Evolutionary conservation across 192 early-diverging fungal species (phyloP).

Genomic region (Allomyces javanicus): DNA sequence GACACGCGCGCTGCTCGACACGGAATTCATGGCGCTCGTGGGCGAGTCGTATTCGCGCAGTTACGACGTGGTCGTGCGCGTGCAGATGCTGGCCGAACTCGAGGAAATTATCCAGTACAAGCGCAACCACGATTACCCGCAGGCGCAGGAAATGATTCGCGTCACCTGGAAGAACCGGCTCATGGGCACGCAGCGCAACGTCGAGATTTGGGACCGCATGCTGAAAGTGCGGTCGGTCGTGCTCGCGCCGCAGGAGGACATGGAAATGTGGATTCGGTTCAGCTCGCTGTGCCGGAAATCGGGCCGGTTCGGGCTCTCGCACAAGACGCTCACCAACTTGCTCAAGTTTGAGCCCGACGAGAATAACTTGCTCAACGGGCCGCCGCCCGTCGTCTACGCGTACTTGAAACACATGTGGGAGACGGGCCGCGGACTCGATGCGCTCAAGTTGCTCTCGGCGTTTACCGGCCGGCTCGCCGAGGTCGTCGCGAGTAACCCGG

Average conservation of each 20-base stretch:
- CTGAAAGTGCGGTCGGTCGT: slow-evolving; percentile 75
- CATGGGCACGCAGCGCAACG: slow-evolving; percentile 71
- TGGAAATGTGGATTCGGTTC: slow-evolving; percentile 87
- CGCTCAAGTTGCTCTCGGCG: slow-evolving; percentile 51
- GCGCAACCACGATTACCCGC: slow-evolving; percentile 52
- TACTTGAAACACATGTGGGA: slow-evolving; percentile 84
- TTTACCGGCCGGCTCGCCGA: slow-evolving; percentile 60
- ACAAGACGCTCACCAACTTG: slow-evolving; percentile 55
- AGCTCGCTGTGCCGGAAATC: slow-evolving; percentile 82
- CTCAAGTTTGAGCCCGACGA: slow-evolving; percentile 37
- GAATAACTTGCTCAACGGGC: slow-evolving; percentile 13
- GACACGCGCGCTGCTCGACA: slow-evolving; percentile 64
- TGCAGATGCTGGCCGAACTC: slow-evolving; percentile 93
- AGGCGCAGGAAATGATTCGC: slow-evolving; percentile 51
- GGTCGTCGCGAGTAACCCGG: background rate
- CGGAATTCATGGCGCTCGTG: slow-evolving; percentile 63
- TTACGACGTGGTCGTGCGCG: slow-evolving; percentile 67
- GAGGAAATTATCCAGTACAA: slow-evolving; percentile 92
- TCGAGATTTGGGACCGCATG: slow-evolving; percentile 88
- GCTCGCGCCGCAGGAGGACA: slow-evolving; percentile 71
- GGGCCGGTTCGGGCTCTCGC: slow-evolving; percentile 53
- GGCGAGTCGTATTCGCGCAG: slow-evolving; percentile 88
- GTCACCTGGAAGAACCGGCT: slow-evolving; percentile 72
- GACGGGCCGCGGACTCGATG: slow-evolving; percentile 36
- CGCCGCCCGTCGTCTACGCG: slow-evolving; percentile 68